phyloP scores from a whole-genome alignment of 2,329 filamentous ascomycete genomes.

The Venturia nashicola region DNA sequence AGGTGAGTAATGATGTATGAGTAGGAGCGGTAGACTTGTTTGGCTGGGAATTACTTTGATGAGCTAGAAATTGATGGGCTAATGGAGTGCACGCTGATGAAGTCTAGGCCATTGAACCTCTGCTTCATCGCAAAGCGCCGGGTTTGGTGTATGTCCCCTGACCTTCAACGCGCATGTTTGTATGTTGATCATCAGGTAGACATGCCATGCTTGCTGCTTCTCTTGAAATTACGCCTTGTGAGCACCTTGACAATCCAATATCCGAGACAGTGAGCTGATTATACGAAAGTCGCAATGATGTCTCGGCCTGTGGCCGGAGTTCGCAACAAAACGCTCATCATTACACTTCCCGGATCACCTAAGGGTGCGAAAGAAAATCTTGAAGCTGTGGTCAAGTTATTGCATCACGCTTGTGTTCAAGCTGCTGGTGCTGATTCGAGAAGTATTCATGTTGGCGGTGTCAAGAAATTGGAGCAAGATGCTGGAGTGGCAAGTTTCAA shows the following conservation, averaged over 20 bases:
- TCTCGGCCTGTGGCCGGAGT: slow-evolving; percentile 84
- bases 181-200: slow-evolving; percentile 22
- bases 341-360: slow-evolving; percentile 87
- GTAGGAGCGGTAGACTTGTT: slow-evolving; percentile 15
- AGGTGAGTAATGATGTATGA: slow-evolving; percentile 67
- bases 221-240: slow-evolving; percentile 78
- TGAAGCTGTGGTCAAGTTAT: slow-evolving; percentile 72
- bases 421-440: slow-evolving; percentile 75
- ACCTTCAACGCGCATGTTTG: neutral
- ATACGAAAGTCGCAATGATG: slow-evolving; percentile 75
- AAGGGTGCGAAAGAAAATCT: slow-evolving; percentile 94
- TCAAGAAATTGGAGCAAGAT: slow-evolving; percentile 73
- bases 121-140: slow-evolving; percentile 76
- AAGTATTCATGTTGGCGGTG: slow-evolving; percentile 63
- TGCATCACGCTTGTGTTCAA: slow-evolving; percentile 91
- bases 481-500: slow-evolving; percentile 45
- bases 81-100: neutral
- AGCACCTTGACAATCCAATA: slow-evolving; percentile 22
- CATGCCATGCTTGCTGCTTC: slow-evolving; percentile 89
- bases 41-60: neutral
- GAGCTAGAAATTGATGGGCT: neutral
- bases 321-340: slow-evolving; percentile 65
- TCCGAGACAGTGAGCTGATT: neutral
- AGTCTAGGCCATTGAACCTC: slow-evolving; percentile 54
- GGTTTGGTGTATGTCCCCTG: slow-evolving; percentile 56